A percentile compares a stretch with the other conserved stretches of the same genome.
Conservation (phyloP, 164 flowering plant genomes). For the Amborella trichopoda region DNA sequence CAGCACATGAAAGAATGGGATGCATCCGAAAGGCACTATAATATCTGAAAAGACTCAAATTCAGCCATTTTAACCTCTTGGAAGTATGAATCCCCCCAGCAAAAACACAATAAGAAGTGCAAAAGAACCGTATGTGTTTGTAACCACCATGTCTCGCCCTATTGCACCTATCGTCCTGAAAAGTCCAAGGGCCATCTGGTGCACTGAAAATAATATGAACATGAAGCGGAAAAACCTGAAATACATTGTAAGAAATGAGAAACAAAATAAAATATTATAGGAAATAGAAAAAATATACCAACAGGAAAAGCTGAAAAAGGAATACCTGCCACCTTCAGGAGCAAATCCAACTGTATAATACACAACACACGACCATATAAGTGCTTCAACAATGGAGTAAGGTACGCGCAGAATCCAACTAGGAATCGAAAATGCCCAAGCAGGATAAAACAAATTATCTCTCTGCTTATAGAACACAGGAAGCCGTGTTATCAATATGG, state of each 20-base stretch:
- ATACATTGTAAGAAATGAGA: background rate
- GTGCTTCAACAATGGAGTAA: constrained; percentile 53
- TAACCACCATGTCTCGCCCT: constrained; percentile 53
- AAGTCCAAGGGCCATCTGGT: constrained; percentile 83
- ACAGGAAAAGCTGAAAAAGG: background rate
- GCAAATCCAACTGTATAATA: constrained; percentile 88
- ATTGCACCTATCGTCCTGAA: constrained; percentile 63
- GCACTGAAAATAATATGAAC: constrained; percentile 46
- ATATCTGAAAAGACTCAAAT: background rate
- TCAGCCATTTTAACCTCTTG: constrained; percentile 53
- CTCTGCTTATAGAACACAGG: constrained; percentile 97
- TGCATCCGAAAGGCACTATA: background rate
- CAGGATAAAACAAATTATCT: constrained; percentile 74
- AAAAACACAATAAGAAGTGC: constrained; percentile 44
- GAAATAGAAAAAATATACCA: background rate
- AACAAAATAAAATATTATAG: background rate
- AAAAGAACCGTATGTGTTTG: constrained; percentile 62
- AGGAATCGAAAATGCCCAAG: constrained; percentile 84
- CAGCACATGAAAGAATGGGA: background rate
- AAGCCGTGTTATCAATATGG: constrained; percentile 62
- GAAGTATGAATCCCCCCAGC: constrained; percentile 86
- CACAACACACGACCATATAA: constrained; percentile 52
- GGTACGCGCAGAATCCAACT: constrained; percentile 59
- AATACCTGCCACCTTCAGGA: constrained; percentile 82
- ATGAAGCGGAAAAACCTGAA: constrained; percentile 81